Percentiles rank a stretch among this genome's conserved stretches.
phyloP scores from a whole-genome alignment of 2,329 filamentous ascomycete genomes.

The Colletotrichum simmondsii region DNA sequence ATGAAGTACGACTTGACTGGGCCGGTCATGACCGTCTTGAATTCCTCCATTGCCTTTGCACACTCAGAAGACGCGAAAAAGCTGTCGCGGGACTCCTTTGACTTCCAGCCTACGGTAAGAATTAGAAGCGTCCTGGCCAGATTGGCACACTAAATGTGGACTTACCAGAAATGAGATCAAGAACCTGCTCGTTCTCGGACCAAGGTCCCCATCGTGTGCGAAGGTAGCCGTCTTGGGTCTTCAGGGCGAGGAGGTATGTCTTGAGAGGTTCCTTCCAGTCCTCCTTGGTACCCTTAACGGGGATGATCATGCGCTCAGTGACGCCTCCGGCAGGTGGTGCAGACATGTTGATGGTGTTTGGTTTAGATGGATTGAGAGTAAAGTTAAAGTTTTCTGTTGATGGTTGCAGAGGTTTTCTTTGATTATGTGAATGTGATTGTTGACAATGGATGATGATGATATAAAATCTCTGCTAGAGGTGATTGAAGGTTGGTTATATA shows the following conservation, averaged over 20 bases:
- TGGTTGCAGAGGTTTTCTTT: neutral
- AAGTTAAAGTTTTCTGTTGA: neutral
- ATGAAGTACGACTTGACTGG: slow-evolving; percentile 21
- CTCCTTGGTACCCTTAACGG: slow-evolving; percentile 21
- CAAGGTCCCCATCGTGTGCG: slow-evolving; percentile 30
- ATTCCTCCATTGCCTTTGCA: slow-evolving; percentile 1
- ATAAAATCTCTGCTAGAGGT: neutral
- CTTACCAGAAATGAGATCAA: slow-evolving; percentile 30
- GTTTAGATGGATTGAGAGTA: neutral
- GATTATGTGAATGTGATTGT: neutral
- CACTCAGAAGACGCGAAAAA: slow-evolving; percentile 22
- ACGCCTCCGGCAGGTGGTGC: slow-evolving; percentile 3
- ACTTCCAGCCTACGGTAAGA: slow-evolving; percentile 16
- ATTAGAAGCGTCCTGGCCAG: neutral
- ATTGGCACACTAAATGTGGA: neutral
- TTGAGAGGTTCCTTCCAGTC: slow-evolving; percentile 30
- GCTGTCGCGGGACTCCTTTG: slow-evolving; percentile 15
- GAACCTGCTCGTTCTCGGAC: slow-evolving; percentile 23
- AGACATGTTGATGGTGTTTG: slow-evolving; percentile 5
- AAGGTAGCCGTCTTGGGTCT: slow-evolving; percentile 25
- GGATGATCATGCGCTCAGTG: slow-evolving; percentile 28
- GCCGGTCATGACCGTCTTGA: slow-evolving; percentile 17
- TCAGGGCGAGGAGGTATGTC: slow-evolving; percentile 24
- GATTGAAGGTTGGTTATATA: neutral
- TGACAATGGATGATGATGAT: neutral